Percentiles rank a stretch among this genome's conserved stretches.
Conservation (phyloP, 2,329 filamentous ascomycete genomes). For the Thermothelomyces thermophilus region DNA sequence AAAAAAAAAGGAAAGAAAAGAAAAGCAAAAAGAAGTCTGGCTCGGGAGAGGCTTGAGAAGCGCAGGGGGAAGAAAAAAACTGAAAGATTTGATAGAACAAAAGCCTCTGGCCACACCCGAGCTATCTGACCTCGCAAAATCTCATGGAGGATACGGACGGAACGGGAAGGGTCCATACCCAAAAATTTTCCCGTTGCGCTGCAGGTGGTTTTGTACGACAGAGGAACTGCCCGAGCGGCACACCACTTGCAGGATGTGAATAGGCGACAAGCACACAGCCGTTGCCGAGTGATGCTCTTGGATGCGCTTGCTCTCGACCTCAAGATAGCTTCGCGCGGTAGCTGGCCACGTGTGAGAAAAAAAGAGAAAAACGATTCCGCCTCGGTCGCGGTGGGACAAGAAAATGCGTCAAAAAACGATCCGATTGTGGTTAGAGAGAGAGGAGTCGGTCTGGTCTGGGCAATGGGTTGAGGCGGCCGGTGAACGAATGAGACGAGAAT, state of each 20-base stretch:
- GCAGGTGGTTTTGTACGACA: not conserved
- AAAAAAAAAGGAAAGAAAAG: not conserved
- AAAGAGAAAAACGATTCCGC: too few relatives aligned
- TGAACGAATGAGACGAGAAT: conserved; percentile 3
- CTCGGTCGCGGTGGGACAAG: not conserved
- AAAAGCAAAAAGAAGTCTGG: not conserved
- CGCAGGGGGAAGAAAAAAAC: not conserved
- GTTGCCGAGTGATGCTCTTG: too few relatives aligned
- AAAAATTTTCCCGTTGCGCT: not conserved
- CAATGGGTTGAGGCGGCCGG: conserved; percentile 4
- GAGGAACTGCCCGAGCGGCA: not conserved
- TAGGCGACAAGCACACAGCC: not conserved
- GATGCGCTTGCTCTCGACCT: not conserved
- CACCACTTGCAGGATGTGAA: not conserved
- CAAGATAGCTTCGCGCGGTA: not conserved
- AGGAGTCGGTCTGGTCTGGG: conserved; percentile 1
- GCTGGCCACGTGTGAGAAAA: too few relatives aligned
- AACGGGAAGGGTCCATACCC: not conserved
- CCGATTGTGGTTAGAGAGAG: not conserved
- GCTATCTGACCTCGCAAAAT: not conserved
- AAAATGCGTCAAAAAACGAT: not conserved
- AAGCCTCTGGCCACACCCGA: not conserved
- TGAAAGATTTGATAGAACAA: not conserved
- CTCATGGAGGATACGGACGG: conserved; percentile 1
- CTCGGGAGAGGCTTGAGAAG: not conserved